phyloP scores from a whole-genome alignment of 2,329 filamentous ascomycete species.

The Diplodia seriata region DNA sequence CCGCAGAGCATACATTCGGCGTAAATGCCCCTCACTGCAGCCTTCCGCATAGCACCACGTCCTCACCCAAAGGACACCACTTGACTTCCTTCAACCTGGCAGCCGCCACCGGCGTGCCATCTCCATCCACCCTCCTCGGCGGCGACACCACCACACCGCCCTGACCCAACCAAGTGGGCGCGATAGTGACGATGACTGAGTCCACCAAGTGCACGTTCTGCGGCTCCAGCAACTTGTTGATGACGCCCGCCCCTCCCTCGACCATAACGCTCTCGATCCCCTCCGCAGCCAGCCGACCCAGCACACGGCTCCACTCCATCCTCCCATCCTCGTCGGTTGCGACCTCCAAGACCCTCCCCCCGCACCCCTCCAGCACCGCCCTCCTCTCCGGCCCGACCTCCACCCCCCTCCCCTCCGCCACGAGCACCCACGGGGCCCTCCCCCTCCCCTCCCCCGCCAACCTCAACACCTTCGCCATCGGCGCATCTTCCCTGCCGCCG shows the following conservation, averaged over 20 bases:
- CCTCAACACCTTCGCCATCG: conserved; percentile 64
- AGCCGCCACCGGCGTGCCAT: conserved; percentile 61
- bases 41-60: conserved; percentile 80
- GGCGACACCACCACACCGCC: conserved; percentile 83
- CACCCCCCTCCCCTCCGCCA: conserved; percentile 41
- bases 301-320: conserved; percentile 67
- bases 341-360: conserved; percentile 39
- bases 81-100: conserved; percentile 70
- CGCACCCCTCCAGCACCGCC: conserved; percentile 40
- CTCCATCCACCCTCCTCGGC: conserved; percentile 58
- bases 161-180: conserved; percentile 86
- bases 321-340: conserved; percentile 48
- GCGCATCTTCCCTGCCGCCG: conserved; percentile 50
- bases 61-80: conserved; percentile 81
- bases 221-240: conserved; percentile 78
- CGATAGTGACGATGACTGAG: conserved; percentile 85
- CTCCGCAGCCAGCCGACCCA: conserved; percentile 63
- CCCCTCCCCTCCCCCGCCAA: conserved; percentile 70
- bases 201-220: conserved; percentile 69
- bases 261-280: conserved; percentile 84
- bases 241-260: conserved; percentile 82
- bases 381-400: conserved; percentile 34
- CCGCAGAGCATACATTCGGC: background rate
- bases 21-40: conserved; percentile 5
- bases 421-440: conserved; percentile 74